Base-by-base conservation (phyloP, 305 asterid species). In the Solanum hybrid region DNA sequence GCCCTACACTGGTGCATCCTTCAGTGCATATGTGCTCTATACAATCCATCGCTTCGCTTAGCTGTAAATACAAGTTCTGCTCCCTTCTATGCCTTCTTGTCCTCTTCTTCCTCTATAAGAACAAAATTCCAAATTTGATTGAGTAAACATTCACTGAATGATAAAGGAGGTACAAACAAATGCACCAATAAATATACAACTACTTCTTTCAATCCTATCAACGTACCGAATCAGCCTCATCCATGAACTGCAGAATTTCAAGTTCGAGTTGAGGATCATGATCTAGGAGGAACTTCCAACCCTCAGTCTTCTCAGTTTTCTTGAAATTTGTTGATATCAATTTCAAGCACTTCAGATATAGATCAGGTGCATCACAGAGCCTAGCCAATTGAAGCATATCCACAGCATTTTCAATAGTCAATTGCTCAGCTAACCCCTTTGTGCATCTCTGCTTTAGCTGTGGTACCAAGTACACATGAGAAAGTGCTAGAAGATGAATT, bases 11-110 rank as follows among this genome's bases (percentile, higher is more conserved):
- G 1, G 97, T 96, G 95, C 99, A 97, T 18, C 99, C 99, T 88
- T 96, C 98, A 16, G 95, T 89, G 81, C 98, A 97, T 92, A 97
- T 96, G 79, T 97, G 99, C 89, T 95, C 97, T 8, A 97, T 92
- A 88, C 98, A 95, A 89, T 94, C 97, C 99, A 97, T 97, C 9
- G 99, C 99, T 90, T 97, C 99, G 26, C 98, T 95, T 29, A 97
- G 92, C 57, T 95, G 95, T 51, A 94, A 90, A 90, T 96, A 97
- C 94, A 94, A 71, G 40, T 89, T 90, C 92, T 96, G 98, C 42
- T 93, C 97, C 92, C 88, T 88, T 76, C 92, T 96, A 12, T 92
- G 94, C 94, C 95, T 94, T 93, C 90, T 93, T 22, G 89, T 88
- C 92, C 90, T 94, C 94, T 91, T 95, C 86, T 91, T 94, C 95